These are phyloP conservation scores for Solanum hybrid DNA, from an alignment of 305 asterid genomes.

Conservation along the genomic window DNA sequence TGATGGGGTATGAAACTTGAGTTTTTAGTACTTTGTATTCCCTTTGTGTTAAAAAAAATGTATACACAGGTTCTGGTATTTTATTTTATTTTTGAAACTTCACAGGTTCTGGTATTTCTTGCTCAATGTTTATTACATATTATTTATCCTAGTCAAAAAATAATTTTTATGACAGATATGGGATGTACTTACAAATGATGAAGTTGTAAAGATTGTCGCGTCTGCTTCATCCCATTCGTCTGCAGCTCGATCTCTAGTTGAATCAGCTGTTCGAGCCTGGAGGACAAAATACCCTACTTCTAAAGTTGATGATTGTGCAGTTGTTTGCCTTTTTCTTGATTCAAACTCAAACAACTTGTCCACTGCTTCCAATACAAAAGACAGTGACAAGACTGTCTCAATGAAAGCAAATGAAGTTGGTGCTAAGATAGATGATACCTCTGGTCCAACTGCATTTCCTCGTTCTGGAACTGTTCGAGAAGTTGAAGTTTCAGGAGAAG, in stretches of 20 bases:
- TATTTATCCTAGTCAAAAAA: not conserved
- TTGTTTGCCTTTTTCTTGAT: conserved; percentile 60
- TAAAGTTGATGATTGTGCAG: conserved; percentile 71
- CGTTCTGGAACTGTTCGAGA: conserved; percentile 9
- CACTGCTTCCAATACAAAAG: conserved; percentile 14
- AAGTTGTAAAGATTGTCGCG: conserved; percentile 52
- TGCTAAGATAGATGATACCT: not conserved
- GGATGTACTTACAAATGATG: conserved; percentile 62
- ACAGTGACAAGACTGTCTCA: conserved; percentile 14
- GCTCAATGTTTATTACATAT: not conserved
- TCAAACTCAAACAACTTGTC: conserved; percentile 25
- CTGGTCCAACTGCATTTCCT: not conserved
- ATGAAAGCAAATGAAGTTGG: conserved; percentile 15
- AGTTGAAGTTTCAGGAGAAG: conserved; percentile 12
- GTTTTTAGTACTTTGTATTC: not conserved
- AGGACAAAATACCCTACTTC: conserved; percentile 49
- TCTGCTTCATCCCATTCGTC: conserved; percentile 36
- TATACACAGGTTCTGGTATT: not conserved
- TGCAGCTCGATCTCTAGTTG: conserved; percentile 50
- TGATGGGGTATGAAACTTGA: conserved; percentile 20
- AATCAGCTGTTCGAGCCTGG: conserved; percentile 56
- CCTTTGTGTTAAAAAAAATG: not conserved
- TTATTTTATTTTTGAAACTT: too few species aligned
- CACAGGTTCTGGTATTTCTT: not conserved
- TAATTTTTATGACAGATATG: conserved; percentile 35